phyloP scores from a whole-genome alignment of 805 yeast species.

The Metschnikowia colocasiae region DNA sequence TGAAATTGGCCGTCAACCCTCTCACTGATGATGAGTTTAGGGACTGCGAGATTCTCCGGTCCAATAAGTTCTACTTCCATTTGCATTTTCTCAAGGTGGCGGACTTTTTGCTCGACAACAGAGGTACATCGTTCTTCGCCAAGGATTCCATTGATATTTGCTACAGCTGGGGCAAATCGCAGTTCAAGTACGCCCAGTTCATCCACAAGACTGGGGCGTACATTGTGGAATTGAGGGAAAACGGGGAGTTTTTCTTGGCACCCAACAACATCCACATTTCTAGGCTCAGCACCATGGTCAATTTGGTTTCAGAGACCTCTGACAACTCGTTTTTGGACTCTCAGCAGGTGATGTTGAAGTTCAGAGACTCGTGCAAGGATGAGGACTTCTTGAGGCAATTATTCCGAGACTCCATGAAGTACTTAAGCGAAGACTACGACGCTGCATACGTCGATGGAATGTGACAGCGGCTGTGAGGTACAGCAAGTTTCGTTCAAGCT shows the following conservation, averaged over 20 bases:
- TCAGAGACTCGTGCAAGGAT: slow-evolving; percentile 59
- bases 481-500: no score
- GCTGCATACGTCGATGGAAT: slow-evolving; percentile 16
- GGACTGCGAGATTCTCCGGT: slow-evolving; percentile 36
- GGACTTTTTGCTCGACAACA: slow-evolving; percentile 78
- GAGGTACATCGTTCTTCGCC: slow-evolving; percentile 63
- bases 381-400: slow-evolving; percentile 45
- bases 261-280: slow-evolving; percentile 84
- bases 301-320: slow-evolving; percentile 27
- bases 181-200: slow-evolving; percentile 79
- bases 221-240: slow-evolving; percentile 78
- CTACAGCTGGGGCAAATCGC: slow-evolving; percentile 91
- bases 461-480: neutral
- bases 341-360: slow-evolving; percentile 68
- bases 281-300: slow-evolving; percentile 51
- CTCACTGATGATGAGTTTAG: slow-evolving; percentile 58
- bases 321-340: slow-evolving; percentile 49
- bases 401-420: slow-evolving; percentile 56
- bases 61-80: slow-evolving; percentile 72
- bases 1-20: slow-evolving; percentile 66
- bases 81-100: slow-evolving; percentile 62
- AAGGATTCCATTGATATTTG: slow-evolving; percentile 58
- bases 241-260: slow-evolving; percentile 75
- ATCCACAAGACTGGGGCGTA: slow-evolving; percentile 87
- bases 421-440: slow-evolving; percentile 37